Base-by-base conservation (phyloP, 257 asterid genomes). In the Nemophila menziesii region DNA sequence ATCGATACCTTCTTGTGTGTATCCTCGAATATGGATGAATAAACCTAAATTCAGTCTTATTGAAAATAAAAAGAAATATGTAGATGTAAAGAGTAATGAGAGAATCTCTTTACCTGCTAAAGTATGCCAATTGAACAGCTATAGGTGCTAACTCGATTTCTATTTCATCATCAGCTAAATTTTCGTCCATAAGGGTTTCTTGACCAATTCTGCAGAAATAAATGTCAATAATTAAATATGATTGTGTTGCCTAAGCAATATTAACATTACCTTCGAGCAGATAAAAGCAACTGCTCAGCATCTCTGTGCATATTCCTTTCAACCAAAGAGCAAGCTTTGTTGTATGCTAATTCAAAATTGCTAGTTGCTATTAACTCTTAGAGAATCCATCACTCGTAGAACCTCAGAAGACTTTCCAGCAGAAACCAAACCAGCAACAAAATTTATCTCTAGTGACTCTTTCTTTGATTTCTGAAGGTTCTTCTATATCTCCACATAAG, bases 341-440 rank as follows among this genome's bases (percentile, higher is more conserved):
- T 83, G 60, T 74, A 87, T 43, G 97, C 92, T 69, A 87, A 72
- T 62, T 83, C 97, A 69, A 77, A 83, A 64, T 75, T 87, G 86
- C 89, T 80, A 3, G 80, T 75, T 39, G 89, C 73, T 65, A n/a
- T 73, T 80, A 42, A 84, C 71, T 68, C 78, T 84, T 50, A 78
- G 82, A 39, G 85, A 59, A 49, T 78, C 92, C 67, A 89, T 20
- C n/a, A 63, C 56, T 48, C 75, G 74, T 69, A 75, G 92, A 49
- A 87, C 95, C 56, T 87, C 93, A 48, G 79, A 53, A 60, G 92
- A 68, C 60, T 71, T 71, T 57, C 92, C 97, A 62, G 93, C 93
- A 67, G 93, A 75, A 56, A 84, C 92, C 75, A 89, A 56, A 43
- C 67, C 73, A 44, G 94, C 97, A 43, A 84, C 75, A 57, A 66